Conservation (phyloP, 2,329 filamentous ascomycete genomes). For the Reticulascus tulasneorum region DNA sequence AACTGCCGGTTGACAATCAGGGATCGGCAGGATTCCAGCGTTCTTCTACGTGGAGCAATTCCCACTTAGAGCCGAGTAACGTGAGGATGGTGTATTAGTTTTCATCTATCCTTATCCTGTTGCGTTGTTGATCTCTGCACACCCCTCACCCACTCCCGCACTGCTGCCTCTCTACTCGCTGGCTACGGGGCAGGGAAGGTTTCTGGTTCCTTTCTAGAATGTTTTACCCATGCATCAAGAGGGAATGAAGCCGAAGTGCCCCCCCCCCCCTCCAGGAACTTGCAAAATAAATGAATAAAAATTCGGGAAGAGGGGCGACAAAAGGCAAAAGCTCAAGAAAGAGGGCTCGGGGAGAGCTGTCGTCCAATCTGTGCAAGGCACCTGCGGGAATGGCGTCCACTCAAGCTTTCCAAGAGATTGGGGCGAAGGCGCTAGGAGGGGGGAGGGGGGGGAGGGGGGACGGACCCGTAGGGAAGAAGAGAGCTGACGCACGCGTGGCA, state of each 20-base stretch:
- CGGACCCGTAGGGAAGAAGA: too few relatives aligned
- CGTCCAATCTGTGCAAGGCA: slow-evolving; percentile 6
- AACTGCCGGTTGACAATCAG: slow-evolving; percentile 13
- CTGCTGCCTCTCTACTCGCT: too few relatives aligned
- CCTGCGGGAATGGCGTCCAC: slow-evolving; percentile 13
- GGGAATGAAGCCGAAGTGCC: not conserved
- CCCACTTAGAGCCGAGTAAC: not conserved
- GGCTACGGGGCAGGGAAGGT: too few relatives aligned
- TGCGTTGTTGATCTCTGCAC: too few relatives aligned
- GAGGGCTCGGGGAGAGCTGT: slow-evolving; percentile 7
- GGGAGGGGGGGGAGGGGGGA: slow-evolving; percentile 6
- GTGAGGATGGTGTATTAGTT: slow-evolving; percentile 1
- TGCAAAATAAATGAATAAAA: not conserved
- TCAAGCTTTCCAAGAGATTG: slow-evolving; percentile 16
- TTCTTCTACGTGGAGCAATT: not conserved
- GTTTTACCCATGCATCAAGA: not conserved
- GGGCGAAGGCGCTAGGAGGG: slow-evolving; percentile 13
- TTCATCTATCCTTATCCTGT: too few relatives aligned
- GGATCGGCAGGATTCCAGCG: slow-evolving; percentile 1
- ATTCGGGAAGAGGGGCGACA: not conserved
- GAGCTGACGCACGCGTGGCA: too few relatives aligned
- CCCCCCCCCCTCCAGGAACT: not conserved
- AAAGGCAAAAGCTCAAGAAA: not conserved
- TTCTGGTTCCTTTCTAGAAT: slow-evolving; percentile 2
- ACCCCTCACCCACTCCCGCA: too few relatives aligned